Base-by-base conservation (phyloP, 352 stramenopile genomes). In the Elongisporangium anandrum region DNA sequence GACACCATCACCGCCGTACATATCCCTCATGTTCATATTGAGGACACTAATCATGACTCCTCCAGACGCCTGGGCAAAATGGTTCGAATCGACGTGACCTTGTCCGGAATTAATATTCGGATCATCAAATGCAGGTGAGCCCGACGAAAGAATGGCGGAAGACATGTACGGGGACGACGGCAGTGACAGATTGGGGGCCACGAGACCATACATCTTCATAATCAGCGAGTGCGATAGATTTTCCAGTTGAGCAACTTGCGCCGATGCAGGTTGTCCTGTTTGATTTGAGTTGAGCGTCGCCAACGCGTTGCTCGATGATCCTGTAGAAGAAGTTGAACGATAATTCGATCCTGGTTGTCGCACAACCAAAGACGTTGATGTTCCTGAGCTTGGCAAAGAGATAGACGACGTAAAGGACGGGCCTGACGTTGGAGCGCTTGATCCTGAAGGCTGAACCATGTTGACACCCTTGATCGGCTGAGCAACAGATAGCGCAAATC, bases 121-220 rank as follows among this genome's bases (percentile, higher is more conserved):
- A 41, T 68, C 61, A 21, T 68, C 61, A 34, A 62, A 68, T 21
- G 45, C 13, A 22, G 34, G 24, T 7, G 23, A 38, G n/a, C 49
- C 60, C 4, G 55, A 55, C 17, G 38, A 19, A 10, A 41, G 26
- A 49, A 63, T 58, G 9, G 52, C 5, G 15, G 59, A 56, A 5
- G 50, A 52, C 20, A 69, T 74, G 21, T 83, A 74, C 13, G 75
- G 64, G 15, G 72, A 71, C 12, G 80, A 69, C 10, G 79, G 79
- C 12, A 87, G 72, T 17, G 34, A 45, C 34, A 45, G 10, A 41
- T 81, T 89, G 34, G 83, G 83, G 13, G 84, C 75, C 34, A 90
- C 79, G 1, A 95, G 72, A 10, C 84, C 87, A 56, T 95, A 95
- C 80, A 94, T 90, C 41, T 87, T 87, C 47, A 91, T 77, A 21